Evolutionary conservation across 2,329 filamentous ascomycete species (phyloP).

Genomic region (Aspergillus uvarum): DNA sequence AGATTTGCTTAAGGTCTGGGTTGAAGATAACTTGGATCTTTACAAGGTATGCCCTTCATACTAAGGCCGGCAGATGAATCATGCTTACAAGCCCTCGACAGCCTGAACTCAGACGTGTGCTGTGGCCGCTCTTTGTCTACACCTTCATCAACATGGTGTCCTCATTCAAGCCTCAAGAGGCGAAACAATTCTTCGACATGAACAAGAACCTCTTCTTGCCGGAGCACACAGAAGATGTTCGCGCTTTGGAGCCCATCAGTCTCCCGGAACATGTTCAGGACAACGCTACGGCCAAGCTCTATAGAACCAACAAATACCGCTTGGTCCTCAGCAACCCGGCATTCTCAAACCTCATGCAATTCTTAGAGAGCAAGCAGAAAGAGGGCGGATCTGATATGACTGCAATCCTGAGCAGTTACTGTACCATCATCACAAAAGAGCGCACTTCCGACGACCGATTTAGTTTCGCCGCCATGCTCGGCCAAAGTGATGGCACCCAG

Average conservation of each 20-base stretch:
- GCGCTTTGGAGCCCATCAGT: conserved; percentile 69
- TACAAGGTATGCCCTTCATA: conserved; percentile 69
- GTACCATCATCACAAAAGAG: conserved; percentile 61
- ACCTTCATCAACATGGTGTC: conserved; percentile 79
- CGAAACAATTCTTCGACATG: conserved; percentile 69
- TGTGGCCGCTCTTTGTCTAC: conserved; percentile 95
- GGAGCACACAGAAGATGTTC: conserved; percentile 77
- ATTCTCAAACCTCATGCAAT: conserved; percentile 79
- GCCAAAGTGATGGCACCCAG: conserved; percentile 51
- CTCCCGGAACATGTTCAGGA: conserved; percentile 75
- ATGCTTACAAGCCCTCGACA: conserved; percentile 36
- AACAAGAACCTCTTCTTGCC: conserved; percentile 70
- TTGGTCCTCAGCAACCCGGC: conserved; percentile 85
- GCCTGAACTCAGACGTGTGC: conserved; percentile 81
- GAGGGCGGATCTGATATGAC: conserved; percentile 77
- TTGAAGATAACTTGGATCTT: conserved; percentile 87
- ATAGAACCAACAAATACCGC: conserved; percentile 82
- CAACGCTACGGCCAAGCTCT: conserved; percentile 76
- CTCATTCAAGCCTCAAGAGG: conserved; percentile 69
- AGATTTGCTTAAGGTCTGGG: conserved; percentile 73
- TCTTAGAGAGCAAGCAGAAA: conserved; percentile 81
- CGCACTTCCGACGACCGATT: conserved; percentile 58
- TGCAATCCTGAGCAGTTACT: conserved; percentile 64
- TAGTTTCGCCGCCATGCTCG: conserved; percentile 61
- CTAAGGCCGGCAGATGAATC: neutral